Percentiles rank a stretch among this genome's conserved stretches.
Conservation (phyloP, 2,329 filamentous ascomycete genomes). For the Immersiporthe knoxdaviesiana region DNA sequence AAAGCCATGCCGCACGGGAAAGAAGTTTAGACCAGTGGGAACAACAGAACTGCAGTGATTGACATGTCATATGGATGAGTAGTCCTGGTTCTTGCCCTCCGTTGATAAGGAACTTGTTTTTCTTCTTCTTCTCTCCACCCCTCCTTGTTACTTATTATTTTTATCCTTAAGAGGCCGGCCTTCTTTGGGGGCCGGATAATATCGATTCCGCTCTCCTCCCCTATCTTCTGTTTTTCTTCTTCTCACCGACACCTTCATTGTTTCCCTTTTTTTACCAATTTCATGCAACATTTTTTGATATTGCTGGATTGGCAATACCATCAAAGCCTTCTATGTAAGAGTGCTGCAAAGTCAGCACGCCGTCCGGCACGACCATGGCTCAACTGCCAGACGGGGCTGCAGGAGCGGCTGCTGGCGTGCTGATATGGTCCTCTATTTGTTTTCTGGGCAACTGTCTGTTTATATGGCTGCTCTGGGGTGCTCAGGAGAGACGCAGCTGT, state of each 20-base stretch:
- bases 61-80: neutral
- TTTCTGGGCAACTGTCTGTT: constrained; percentile 19
- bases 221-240: neutral
- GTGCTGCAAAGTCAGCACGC: neutral
- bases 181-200: neutral
- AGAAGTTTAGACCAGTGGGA: neutral
- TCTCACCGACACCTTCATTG: too few relatives aligned
- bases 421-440: constrained; percentile 16
- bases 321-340: neutral
- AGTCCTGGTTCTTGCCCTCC: neutral
- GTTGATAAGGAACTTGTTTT: neutral
- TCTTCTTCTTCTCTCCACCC: neutral
- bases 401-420: constrained; percentile 20
- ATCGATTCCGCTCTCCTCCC: neutral
- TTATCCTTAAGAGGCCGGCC: neutral
- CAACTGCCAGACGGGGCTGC: constrained; percentile 25
- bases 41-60: neutral
- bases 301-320: neutral
- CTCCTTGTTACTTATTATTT: neutral
- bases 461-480: constrained; percentile 27
- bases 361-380: constrained; percentile 17
- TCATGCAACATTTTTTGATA: neutral
- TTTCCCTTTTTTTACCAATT: neutral
- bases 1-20: neutral
- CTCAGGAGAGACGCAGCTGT: constrained; percentile 28